A percentile compares a stretch with the other conserved stretches of the same genome.
phyloP scores from a whole-genome alignment of 2,329 filamentous ascomycete genomes.

The Lasiodiplodia citricola region DNA sequence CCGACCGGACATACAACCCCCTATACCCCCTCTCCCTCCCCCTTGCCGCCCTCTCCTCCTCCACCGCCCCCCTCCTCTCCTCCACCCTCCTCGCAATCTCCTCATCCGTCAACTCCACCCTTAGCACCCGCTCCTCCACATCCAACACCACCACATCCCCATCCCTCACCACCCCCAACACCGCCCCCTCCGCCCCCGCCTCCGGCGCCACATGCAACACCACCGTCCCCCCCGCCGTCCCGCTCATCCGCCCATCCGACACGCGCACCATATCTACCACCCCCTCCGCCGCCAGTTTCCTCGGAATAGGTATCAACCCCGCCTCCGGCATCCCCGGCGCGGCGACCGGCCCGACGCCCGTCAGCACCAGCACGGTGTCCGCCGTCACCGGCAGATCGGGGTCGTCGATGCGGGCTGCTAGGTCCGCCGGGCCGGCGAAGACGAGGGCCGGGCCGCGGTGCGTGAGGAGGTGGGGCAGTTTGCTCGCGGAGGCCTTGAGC shows the following conservation, averaged over 20 bases:
- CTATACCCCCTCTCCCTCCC: slow-evolving; percentile 59
- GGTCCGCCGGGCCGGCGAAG: slow-evolving; percentile 79
- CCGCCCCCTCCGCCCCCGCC: slow-evolving; percentile 52
- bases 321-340: slow-evolving; percentile 95
- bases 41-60: slow-evolving; percentile 30
- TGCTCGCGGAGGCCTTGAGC: slow-evolving; percentile 93
- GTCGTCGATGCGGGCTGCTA: slow-evolving; percentile 72
- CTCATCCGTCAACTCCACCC: slow-evolving; percentile 49
- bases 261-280: slow-evolving; percentile 60
- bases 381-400: slow-evolving; percentile 73
- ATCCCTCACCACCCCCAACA: slow-evolving; percentile 54
- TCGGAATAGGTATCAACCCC: slow-evolving; percentile 79
- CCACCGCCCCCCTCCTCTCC: slow-evolving; percentile 30
- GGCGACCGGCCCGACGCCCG: slow-evolving; percentile 90
- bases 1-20: slow-evolving; percentile 64
- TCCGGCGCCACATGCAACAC: slow-evolving; percentile 61
- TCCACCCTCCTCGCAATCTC: slow-evolving; percentile 42
- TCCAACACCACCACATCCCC: slow-evolving; percentile 57
- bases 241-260: slow-evolving; percentile 61
- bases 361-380: slow-evolving; percentile 82
- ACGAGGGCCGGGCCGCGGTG: slow-evolving; percentile 81
- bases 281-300: slow-evolving; percentile 57
- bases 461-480: slow-evolving; percentile 66
- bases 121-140: slow-evolving; percentile 49
- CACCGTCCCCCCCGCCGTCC: slow-evolving; percentile 61